Base-by-base conservation (phyloP, 2,329 filamentous ascomycete genomes). In the Fusarium foetens region DNA sequence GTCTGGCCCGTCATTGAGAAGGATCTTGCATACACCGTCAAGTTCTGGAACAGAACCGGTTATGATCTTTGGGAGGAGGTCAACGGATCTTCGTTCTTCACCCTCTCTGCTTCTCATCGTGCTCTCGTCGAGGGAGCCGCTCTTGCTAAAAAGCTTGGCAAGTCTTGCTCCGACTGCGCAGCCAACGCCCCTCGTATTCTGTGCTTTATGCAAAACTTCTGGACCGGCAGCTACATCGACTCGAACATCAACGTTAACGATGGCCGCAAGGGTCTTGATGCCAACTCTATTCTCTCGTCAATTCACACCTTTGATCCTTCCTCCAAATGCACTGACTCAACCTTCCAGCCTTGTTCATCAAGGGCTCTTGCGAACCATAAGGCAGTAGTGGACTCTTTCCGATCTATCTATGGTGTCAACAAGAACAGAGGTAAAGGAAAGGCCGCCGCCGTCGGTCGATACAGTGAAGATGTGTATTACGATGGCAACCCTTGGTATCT, bases 41-140 rank as follows among this genome's bases (percentile, higher is more conserved):
- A 92, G 76, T 92, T 92, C 82, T 92, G 90, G 88, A 87, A 87
- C 74, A 79, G 84, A 57, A 87, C 85, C 5, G 86, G 86, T 1
- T 95, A 89, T 72, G 93, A 95, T 78, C 86, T 95, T 2, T 95
- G 93, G 93, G 93, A 95, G 78, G 93, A 95, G 78, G 88, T 94
- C 14, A 83, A 86, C n/a, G 92, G 92, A 54, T 90, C 88, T 27
- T 94, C 92, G 0, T 95, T 94, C 84, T 95, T 94, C 81, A 94
- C 93, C 1, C 83, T 90, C 33, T 88, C 89, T 7, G 87, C 87
- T 25, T 88, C 92, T 58, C 90, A 94, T 79, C 71, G 66, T 76
- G 84, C 88, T n/a, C 82, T 90, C 9, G 83, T 89, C 8, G 89
- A 92, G 80, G 93, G 93, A 17, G 88, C 85, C 60, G 83, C 85